Evolutionary conservation across 2,329 filamentous ascomycete genomes (phyloP).

Genomic region (Pseudogymnoascus sp.): DNA sequence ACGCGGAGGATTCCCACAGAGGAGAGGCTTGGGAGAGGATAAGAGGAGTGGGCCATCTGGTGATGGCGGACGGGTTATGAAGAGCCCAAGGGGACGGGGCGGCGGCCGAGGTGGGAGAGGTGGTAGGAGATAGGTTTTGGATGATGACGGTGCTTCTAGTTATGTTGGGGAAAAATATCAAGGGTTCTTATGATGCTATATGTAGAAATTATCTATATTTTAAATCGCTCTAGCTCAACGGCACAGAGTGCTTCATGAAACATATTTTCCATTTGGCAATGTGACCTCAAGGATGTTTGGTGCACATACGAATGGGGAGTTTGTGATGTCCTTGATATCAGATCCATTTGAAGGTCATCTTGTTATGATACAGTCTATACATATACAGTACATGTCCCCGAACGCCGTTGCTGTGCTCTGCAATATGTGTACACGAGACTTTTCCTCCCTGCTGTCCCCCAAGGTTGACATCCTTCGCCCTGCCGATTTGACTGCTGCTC

Average conservation of each 20-base stretch:
- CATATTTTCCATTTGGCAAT: neutral
- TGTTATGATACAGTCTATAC: slow-evolving; percentile 22
- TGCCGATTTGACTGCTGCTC: neutral
- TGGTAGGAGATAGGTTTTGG: slow-evolving; percentile 21
- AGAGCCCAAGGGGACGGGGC: slow-evolving; percentile 13
- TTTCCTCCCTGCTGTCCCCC: slow-evolving; percentile 6
- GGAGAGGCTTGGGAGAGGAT: slow-evolving; percentile 40
- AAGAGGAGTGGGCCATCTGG: slow-evolving; percentile 23
- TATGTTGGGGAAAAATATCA: slow-evolving; percentile 4
- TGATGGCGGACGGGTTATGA: slow-evolving; percentile 25
- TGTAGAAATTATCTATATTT: slow-evolving; percentile 7
- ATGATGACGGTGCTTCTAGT: slow-evolving; percentile 7
- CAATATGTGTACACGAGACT: slow-evolving; percentile 10
- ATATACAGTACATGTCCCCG: slow-evolving; percentile 20
- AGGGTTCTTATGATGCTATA: slow-evolving; percentile 7
- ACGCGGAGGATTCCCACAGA: slow-evolving; percentile 38
- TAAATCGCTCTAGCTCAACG: neutral
- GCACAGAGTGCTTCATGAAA: neutral
- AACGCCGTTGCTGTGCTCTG: slow-evolving; percentile 12
- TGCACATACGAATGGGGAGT: neutral
- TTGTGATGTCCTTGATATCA: neutral
- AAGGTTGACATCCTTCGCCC: neutral
- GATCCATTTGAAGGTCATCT: slow-evolving; percentile 16
- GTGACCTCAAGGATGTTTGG: neutral
- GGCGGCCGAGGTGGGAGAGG: slow-evolving; percentile 19